Evolutionary conservation across 306 rosid species (phyloP), one percentile per base, ranked within the genome.

Genomic region (Malus sieversii): DNA sequence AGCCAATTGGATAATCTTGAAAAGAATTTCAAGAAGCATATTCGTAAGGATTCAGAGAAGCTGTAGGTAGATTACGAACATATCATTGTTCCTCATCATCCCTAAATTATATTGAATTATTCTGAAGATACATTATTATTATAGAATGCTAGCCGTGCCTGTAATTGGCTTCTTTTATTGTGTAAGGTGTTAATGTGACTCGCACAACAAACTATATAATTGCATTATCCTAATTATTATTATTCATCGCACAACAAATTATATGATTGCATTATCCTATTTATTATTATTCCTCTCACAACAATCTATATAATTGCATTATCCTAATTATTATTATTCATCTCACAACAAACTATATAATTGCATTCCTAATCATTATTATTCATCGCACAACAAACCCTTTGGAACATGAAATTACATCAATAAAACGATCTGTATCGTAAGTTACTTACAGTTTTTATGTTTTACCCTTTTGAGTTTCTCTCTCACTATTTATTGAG

Each of bases 11-110:
- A 44, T 25, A 66, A 14, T 22, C 18, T 30, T 45, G 29, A 42
- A 66, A 66, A 73, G 78, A 73, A 73, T 79, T 66, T 73, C 51
- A 12, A 23, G 70, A 57, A 59, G 83, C 78, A 79, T 79, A 74
- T 79, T 67, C 82, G 29, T 66, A n/a, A 22, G 3, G 30, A 58
- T 58, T 58, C 4, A 77, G 29, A 29, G 52, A 44, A 44, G 38
- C 13, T 29, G 48, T 63, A 46, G 46, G 53, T 45, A 7, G 42
- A 57, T 29, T 60, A 23, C 25, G 11, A 38, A 57, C 0, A 20
- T 55, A 20, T 60, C 25, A 15, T 46, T 35, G 58, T 51, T 48
- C 14, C 14, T 5, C 16, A 53, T 53, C 38, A 32, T 58, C n/a
- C 44, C 35, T 58, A 40, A 15, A 59, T 68, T n/a, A 57, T 42